phyloP scores from a whole-genome alignment of 2,329 filamentous ascomycete genomes.

The Blumeria hordei region DNA sequence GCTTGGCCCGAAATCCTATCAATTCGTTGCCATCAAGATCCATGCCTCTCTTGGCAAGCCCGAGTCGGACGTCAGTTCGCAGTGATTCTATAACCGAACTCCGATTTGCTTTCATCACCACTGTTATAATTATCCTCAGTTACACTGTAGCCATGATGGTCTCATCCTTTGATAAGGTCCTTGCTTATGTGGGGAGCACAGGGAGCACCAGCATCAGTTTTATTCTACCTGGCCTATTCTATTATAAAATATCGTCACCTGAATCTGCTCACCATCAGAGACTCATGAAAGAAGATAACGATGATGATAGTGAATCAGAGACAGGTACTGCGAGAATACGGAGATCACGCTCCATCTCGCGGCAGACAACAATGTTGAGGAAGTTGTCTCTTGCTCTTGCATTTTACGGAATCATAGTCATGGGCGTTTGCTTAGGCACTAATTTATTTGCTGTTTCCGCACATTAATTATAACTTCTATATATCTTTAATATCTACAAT shows the following conservation, averaged over 20 bases:
- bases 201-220: slow-evolving; percentile 92
- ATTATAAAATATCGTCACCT: slow-evolving; percentile 91
- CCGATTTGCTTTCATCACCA: slow-evolving; percentile 76
- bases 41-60: slow-evolving; percentile 20
- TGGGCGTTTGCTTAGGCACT: slow-evolving; percentile 67
- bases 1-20: slow-evolving; percentile 13
- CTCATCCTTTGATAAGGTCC: slow-evolving; percentile 64
- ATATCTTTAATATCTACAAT: too few relatives aligned
- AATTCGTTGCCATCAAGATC: slow-evolving; percentile 17
- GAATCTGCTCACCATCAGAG: slow-evolving; percentile 70
- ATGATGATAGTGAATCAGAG: slow-evolving; percentile 33
- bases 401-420: slow-evolving; percentile 66
- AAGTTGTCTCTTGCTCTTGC: slow-evolving; percentile 52
- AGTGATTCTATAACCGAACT: slow-evolving; percentile 53
- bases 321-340: slow-evolving; percentile 10
- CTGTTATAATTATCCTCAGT: slow-evolving; percentile 56
- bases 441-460: slow-evolving; percentile 47
- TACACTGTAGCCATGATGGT: slow-evolving; percentile 85
- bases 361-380: slow-evolving; percentile 17
- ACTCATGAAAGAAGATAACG: slow-evolving; percentile 68
- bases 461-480: slow-evolving; percentile 21
- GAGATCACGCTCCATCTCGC: slow-evolving; percentile 28
- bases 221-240: slow-evolving; percentile 86
- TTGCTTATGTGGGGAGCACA: slow-evolving; percentile 87
- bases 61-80: slow-evolving; percentile 21